Evolutionary conservation across 2,329 filamentous ascomycete genomes (phyloP), one percentile per base, ranked within the genome.

Genomic region (Neospermospora avenae): DNA sequence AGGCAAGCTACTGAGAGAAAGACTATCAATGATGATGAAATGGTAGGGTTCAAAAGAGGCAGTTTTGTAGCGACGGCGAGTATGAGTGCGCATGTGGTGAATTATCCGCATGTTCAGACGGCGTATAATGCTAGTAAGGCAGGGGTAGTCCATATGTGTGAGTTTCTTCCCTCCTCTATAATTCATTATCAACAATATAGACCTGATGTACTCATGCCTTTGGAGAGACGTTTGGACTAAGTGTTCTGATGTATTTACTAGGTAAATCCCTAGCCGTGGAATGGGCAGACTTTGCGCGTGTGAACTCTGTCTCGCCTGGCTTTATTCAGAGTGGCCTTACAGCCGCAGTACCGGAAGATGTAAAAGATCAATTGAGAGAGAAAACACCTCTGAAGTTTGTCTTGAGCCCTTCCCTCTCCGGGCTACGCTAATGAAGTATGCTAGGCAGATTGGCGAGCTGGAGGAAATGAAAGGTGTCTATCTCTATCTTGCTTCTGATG

Each of bases 251-350:
- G 35, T 1, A 3, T n/a, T 46, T 3, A 18, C 31, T 16, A 49
- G 45, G 45, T 20, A 49, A 49, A 20, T 49, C 45, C 5, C 45
- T 49, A 16, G 45, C 45, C n/a, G 49, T 53, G 6, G 85, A 88
- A 74, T 88, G 85, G 85, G 78, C 82, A 63, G 83, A 85, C 73
- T 87, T 87, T 73, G 85, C 85, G 53, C 81, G 85, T 68, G 84
- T 86, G 71, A 88, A 88, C 78, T 81, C 78, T 73, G 83, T 88
- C 74, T 86, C 84, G 4, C 85, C 85, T 11, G 85, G 85, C 55
- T 88, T 87, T 76, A 87, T 87, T 83, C 18, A 31, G 25, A 49
- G 45, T 16, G 45, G 45, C 34, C 45, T 49, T 16, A 49, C 45
- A 7, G 45, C 45, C 1, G 24, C 25, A 34, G 45, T 49, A 4